Evolutionary conservation across 176 grass and related monocot species (phyloP).

Genomic region (Guadua angustifolia): DNA sequence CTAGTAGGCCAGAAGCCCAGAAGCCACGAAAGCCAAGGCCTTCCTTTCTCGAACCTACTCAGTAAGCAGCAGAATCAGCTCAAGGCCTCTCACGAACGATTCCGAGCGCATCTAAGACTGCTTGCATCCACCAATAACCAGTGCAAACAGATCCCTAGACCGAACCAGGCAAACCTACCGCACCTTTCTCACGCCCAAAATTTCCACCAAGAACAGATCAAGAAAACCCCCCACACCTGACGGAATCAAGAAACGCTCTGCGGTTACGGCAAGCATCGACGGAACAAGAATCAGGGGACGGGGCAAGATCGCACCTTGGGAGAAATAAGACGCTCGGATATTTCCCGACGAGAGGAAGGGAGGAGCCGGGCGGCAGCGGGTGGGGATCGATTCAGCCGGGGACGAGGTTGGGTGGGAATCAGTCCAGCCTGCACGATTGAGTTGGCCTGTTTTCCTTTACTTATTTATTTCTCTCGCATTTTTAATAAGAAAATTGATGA

Average conservation of each 20-base stretch:
- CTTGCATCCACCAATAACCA: slow-evolving; percentile 1
- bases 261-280: not conserved
- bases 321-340: not conserved
- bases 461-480: too few species aligned
- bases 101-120: not conserved
- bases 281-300: not conserved
- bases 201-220: not conserved
- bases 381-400: not conserved
- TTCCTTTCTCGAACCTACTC: not conserved
- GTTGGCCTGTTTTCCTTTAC: not conserved
- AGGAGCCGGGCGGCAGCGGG: not conserved
- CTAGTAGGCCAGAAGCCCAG: not conserved
- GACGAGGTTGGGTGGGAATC: not conserved
- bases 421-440: not conserved
- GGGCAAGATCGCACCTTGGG: not conserved
- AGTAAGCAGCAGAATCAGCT: not conserved
- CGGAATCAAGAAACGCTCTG: not conserved
- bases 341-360: not conserved
- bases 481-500: too few species aligned
- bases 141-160: not conserved
- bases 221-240: not conserved
- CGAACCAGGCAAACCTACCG: not conserved
- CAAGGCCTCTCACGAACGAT: not conserved
- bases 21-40: not conserved
- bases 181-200: not conserved